A percentile compares a stretch with the other conserved stretches of the same genome.
Conservation (phyloP, 768 basidiomycete species). For the Fistulinella prunicolor region DNA sequence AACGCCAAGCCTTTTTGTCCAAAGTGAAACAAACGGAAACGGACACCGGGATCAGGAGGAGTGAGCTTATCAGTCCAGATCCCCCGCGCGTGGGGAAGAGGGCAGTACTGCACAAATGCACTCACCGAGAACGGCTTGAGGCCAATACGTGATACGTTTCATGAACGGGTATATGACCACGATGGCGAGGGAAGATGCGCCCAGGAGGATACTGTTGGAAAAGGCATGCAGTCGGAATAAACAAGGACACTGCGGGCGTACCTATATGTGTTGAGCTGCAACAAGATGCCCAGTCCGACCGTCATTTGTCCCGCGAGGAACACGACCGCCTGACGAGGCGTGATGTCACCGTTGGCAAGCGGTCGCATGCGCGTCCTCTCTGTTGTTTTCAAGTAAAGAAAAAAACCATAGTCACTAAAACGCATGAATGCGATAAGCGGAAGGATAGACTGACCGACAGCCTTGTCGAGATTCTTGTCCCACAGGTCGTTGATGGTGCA, state of each 20-base stretch:
- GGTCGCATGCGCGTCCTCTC: conserved; percentile 88
- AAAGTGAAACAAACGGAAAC: no score
- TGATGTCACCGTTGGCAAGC: conserved; percentile 80
- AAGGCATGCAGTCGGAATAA: no score
- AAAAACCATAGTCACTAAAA: not conserved
- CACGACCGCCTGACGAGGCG: conserved; percentile 64
- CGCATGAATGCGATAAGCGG: no score
- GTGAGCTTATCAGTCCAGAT: no score
- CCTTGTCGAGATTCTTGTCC: conserved; percentile 89
- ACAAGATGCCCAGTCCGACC: conserved; percentile 77
- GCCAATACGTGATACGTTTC: conserved; percentile 97
- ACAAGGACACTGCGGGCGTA: conserved; percentile 24
- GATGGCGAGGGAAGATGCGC: conserved; percentile 85
- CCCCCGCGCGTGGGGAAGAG: no score
- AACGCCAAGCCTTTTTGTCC: conserved; percentile 73
- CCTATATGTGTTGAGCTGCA: conserved; percentile 97
- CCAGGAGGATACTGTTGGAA: conserved; percentile 72
- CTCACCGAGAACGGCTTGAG: conserved; percentile 88
- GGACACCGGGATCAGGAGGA: no score
- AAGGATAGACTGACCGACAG: conserved; percentile 60
- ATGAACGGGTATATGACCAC: conserved; percentile 93
- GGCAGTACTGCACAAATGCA: no score
- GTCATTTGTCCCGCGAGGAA: conserved; percentile 84
- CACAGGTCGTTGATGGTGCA: conserved; percentile 99
- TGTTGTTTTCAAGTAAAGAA: conserved; percentile 26